phyloP scores from a whole-genome alignment of 495 filamentous ascomycete genomes.

The Penicillium soppii region DNA sequence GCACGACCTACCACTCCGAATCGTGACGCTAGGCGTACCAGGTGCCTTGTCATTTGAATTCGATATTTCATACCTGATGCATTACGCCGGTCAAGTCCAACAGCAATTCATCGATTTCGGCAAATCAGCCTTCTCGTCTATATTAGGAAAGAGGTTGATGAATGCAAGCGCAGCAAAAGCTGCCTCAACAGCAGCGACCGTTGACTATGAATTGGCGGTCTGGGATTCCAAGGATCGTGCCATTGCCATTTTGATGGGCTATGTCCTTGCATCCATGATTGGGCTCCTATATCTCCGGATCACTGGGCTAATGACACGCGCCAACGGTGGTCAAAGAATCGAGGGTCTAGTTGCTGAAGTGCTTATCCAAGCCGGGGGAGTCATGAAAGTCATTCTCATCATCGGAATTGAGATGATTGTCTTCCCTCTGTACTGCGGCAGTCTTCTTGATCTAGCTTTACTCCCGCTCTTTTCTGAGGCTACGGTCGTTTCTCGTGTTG shows the following conservation, averaged over 20 bases:
- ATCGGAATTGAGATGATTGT: slow-evolving; percentile 99
- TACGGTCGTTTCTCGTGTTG: slow-evolving; percentile 68
- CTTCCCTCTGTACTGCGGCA: slow-evolving; percentile 92
- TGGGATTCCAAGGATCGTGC: slow-evolving; percentile 77
- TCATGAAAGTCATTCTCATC: slow-evolving; percentile 97
- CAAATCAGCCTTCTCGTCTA: slow-evolving; percentile 19
- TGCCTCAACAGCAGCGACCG: slow-evolving; percentile 17
- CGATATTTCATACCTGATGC: slow-evolving; percentile 12
- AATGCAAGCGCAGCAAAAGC: slow-evolving; percentile 21
- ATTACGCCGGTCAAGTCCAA: slow-evolving; percentile 10
- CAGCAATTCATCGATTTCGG: slow-evolving; percentile 23
- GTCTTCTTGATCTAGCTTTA: slow-evolving; percentile 84
- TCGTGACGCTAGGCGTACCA: slow-evolving; percentile 27
- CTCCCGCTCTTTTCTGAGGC: slow-evolving; percentile 84
- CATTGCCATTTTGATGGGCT: slow-evolving; percentile 79
- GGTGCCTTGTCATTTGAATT: slow-evolving; percentile 20
- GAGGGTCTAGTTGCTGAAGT: slow-evolving; percentile 79
- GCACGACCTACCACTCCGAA: slow-evolving; percentile 38
- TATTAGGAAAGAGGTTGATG: slow-evolving; percentile 25
- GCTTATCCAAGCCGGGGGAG: slow-evolving; percentile 88
- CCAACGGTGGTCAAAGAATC: slow-evolving; percentile 65
- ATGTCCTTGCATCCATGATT: slow-evolving; percentile 67
- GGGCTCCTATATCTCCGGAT: slow-evolving; percentile 77
- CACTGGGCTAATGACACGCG: slow-evolving; percentile 62
- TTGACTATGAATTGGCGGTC: slow-evolving; percentile 64